Conservation (phyloP, 1,284 basidiomycete genomes). For the Sphagnurus paluster region DNA sequence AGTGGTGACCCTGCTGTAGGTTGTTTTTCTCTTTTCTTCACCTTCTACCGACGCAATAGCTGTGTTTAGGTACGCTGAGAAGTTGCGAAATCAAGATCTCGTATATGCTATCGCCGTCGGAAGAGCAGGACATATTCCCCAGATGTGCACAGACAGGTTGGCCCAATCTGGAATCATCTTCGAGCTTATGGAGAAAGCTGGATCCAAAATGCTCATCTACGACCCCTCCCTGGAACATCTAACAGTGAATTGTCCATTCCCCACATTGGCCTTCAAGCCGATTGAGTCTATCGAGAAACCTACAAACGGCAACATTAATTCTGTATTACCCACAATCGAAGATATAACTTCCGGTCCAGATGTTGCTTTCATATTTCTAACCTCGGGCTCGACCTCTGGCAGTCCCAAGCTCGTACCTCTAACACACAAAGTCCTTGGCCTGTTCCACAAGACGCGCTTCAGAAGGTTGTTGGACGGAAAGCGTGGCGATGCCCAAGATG, state of each 20-base stretch:
- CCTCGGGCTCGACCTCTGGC: conserved; percentile 68
- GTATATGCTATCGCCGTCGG: no score
- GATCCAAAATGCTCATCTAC: conserved; percentile 54
- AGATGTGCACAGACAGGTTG: conserved; percentile 60
- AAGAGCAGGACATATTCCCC: conserved; percentile 54
- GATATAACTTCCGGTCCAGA: conserved; percentile 35
- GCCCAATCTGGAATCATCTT: conserved; percentile 58
- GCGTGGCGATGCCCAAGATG: no score
- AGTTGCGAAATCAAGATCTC: no score
- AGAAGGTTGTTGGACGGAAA: no score
- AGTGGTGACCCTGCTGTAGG: no score
- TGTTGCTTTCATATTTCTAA: conserved; percentile 63
- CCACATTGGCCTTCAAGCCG: conserved; percentile 26
- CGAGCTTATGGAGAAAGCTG: conserved; percentile 50
- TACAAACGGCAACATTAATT: no score
- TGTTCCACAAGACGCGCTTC: no score
- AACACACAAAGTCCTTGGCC: no score
- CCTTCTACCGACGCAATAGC: no score
- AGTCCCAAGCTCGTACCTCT: conserved; percentile 69
- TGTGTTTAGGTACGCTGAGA: no score
- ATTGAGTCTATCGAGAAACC: conserved; percentile 30
- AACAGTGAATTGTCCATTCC: conserved; percentile 38
- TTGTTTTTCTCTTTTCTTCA: no score
- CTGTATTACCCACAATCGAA: conserved; percentile 46
- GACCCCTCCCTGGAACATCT: conserved; percentile 44